These are phyloP conservation scores for Petasospora rhodanensis DNA, from an alignment of 1,139 yeast genomes.

Conservation along the genomic window DNA sequence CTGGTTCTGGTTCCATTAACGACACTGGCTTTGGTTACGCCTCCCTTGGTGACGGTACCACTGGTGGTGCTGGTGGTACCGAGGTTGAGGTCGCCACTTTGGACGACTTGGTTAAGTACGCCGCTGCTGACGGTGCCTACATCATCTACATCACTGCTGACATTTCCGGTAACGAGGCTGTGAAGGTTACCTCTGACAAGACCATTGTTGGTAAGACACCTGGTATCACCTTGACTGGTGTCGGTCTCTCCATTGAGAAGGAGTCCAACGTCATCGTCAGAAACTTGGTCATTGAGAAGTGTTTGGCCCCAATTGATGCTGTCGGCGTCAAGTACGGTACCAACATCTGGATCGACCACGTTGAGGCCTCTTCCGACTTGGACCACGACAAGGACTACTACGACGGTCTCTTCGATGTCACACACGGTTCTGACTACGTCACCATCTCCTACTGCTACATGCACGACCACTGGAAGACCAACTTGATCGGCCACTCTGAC, in stretches of 20 bases:
- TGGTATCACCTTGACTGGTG: background rate
- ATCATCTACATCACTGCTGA: background rate
- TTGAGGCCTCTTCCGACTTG: constrained; percentile 1
- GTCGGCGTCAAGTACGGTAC: background rate
- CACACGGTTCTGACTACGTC: constrained; percentile 2
- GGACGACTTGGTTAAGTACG: background rate
- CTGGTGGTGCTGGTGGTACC: background rate
- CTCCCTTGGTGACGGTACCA: background rate
- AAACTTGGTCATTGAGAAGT: background rate
- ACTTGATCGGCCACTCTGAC: constrained; percentile 2
- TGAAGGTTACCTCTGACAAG: background rate
- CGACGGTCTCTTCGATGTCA: constrained; percentile 1
- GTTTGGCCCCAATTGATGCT: background rate
- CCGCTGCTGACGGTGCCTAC: background rate
- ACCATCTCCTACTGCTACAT: constrained; percentile 1
- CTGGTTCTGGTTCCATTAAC: too few relatives aligned
- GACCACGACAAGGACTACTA: constrained; percentile 3
- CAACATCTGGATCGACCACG: background rate
- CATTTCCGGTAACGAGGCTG: background rate
- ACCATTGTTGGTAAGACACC: background rate
- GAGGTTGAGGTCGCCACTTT: background rate
- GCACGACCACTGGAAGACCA: constrained; percentile 3
- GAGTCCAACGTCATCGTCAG: background rate
- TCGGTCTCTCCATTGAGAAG: background rate
- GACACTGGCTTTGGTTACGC: background rate